Evolutionary conservation across 805 yeast species (phyloP).

Genomic region (Starmerella potacharoeniae): DNA sequence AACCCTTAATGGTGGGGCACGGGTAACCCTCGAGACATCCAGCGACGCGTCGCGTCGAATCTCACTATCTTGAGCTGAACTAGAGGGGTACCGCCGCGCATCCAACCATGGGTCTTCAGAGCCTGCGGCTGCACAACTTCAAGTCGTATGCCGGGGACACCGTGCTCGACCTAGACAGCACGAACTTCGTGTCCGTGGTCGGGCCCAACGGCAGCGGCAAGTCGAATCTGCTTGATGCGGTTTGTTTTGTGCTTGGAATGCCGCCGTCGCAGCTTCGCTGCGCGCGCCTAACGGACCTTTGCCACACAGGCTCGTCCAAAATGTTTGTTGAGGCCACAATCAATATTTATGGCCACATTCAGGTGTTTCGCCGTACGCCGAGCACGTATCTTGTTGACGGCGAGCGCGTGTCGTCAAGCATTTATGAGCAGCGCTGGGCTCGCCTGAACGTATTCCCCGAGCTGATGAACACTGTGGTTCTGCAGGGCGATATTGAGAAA

Average conservation of each 20-base stretch:
- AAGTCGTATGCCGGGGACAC: slow-evolving; percentile 78
- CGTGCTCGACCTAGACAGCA: slow-evolving; percentile 55
- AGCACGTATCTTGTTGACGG: slow-evolving; percentile 13
- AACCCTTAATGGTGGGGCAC: neutral
- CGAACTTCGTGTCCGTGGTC: slow-evolving; percentile 76
- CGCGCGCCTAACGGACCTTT: slow-evolving; percentile 56
- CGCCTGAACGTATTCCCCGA: slow-evolving; percentile 72
- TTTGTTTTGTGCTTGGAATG: slow-evolving; percentile 86
- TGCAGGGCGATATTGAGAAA: slow-evolving; percentile 94
- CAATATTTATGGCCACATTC: slow-evolving; percentile 1
- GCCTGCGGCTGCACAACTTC: slow-evolving; percentile 41
- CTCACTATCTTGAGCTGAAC: neutral
- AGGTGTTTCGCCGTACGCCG: slow-evolving; percentile 15
- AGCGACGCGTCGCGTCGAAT: neutral
- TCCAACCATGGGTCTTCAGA: slow-evolving; percentile 2
- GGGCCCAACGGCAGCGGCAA: slow-evolving; percentile 99
- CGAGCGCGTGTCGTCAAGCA: slow-evolving; percentile 21
- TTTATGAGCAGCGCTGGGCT: slow-evolving; percentile 56
- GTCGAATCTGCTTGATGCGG: slow-evolving; percentile 95
- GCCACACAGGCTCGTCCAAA: slow-evolving; percentile 35
- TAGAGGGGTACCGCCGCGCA: neutral
- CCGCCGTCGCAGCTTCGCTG: slow-evolving; percentile 67
- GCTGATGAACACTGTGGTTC: slow-evolving; percentile 84
- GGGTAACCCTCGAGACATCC: neutral
- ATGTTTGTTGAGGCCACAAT: slow-evolving; percentile 15